A percentile compares a stretch with the other conserved stretches of the same genome.
These are phyloP conservation scores for Albatrellus ellisii DNA, from an alignment of 768 basidiomycete genomes.

Conservation along the genomic window DNA sequence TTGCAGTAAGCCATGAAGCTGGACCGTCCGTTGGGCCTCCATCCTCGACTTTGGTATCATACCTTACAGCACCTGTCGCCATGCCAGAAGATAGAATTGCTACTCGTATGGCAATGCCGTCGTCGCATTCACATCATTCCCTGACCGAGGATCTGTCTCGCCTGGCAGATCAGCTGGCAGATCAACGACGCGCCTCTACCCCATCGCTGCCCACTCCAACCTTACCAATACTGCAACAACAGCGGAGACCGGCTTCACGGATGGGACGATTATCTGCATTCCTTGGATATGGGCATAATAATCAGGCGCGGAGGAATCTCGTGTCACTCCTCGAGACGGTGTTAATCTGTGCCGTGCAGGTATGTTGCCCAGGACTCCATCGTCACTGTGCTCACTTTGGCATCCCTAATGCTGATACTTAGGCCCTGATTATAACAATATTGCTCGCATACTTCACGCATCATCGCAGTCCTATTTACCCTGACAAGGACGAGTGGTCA, in stretches of 20 bases:
- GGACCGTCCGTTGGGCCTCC: too few species aligned
- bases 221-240: background rate
- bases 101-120: too few species aligned
- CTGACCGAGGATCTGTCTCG: too few species aligned
- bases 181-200: background rate
- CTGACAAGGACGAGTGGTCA: slow-evolving; percentile 36
- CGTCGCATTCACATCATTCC: too few species aligned
- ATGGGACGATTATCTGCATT: slow-evolving; percentile 21
- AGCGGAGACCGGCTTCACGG: slow-evolving; percentile 11
- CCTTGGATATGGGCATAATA: slow-evolving; percentile 42
- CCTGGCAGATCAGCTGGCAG: background rate
- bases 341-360: slow-evolving; percentile 40
- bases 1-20: too few species aligned
- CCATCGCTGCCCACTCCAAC: background rate
- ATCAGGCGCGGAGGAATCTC: slow-evolving; percentile 37
- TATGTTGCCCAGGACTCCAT: slow-evolving; percentile 15
- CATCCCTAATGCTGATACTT: background rate
- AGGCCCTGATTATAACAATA: slow-evolving; percentile 40
- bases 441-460: slow-evolving; percentile 35
- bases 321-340: slow-evolving; percentile 40
- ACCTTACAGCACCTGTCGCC: too few species aligned
- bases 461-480: slow-evolving; percentile 31
- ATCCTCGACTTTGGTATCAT: too few species aligned
- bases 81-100: too few species aligned
- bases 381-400: slow-evolving; percentile 1